These are phyloP conservation scores for Sambucus nigra DNA, from an alignment of 129 eudicot genomes.

Conservation along the genomic window DNA sequence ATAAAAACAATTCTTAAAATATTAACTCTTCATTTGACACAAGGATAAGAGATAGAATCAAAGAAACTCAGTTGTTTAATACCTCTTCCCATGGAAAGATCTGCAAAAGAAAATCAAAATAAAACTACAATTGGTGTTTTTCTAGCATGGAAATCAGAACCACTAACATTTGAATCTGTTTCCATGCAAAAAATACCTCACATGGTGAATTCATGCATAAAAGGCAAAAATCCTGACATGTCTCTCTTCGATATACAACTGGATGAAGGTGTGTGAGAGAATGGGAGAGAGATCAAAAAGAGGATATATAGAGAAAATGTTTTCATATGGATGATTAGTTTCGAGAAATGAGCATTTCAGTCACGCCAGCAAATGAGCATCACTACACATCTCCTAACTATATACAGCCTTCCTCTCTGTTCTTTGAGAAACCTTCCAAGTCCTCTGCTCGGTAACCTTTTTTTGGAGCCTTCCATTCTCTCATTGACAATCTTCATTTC, in stretches of 20 bases:
- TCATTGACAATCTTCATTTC: slow-evolving; percentile 17
- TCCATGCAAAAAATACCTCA: neutral
- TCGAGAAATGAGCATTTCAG: neutral
- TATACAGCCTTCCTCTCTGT: slow-evolving; percentile 65
- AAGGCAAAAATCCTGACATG: neutral
- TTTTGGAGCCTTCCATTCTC: slow-evolving; percentile 19
- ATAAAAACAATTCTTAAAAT: neutral
- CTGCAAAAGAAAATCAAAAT: too few species aligned
- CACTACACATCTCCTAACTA: slow-evolving; percentile 50
- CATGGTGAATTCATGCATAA: neutral
- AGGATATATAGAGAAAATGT: neutral
- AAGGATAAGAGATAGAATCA: too few species aligned
- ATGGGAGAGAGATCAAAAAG: neutral
- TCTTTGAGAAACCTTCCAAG: slow-evolving; percentile 52
- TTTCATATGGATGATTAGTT: neutral
- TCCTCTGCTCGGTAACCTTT: slow-evolving; percentile 32
- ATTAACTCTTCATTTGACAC: neutral
- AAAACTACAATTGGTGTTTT: too few species aligned
- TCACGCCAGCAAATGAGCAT: slow-evolving; percentile 65
- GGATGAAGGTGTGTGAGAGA: neutral
- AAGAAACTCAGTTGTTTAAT: too few species aligned
- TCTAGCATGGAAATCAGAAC: neutral
- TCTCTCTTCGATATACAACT: slow-evolving; percentile 1
- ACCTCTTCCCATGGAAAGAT: too few species aligned
- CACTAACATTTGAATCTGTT: neutral